These are phyloP conservation scores for Penicillium concentricum DNA, from an alignment of 2,329 filamentous ascomycete species.

Conservation along the genomic window DNA sequence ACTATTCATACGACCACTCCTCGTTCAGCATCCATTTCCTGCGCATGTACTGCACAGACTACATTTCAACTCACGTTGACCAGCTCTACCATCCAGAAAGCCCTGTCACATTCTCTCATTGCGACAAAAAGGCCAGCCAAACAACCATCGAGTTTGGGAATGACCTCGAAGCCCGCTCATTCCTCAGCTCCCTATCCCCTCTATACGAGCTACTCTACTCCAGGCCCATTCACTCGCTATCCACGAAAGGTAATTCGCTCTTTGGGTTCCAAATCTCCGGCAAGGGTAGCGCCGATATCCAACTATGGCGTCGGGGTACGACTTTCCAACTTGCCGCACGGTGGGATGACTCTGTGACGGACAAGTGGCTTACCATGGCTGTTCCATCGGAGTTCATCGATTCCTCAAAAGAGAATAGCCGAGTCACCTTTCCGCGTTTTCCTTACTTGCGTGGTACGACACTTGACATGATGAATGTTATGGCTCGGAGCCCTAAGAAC, in stretches of 20 bases:
- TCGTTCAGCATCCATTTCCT: constrained; percentile 27
- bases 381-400: constrained; percentile 16
- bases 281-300: constrained; percentile 29
- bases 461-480: constrained; percentile 31
- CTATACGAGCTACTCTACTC: constrained; percentile 30
- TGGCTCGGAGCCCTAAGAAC: constrained; percentile 25
- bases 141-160: constrained; percentile 23
- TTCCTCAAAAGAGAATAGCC: constrained; percentile 21
- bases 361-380: constrained; percentile 32
- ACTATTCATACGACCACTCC: constrained; percentile 28
- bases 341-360: constrained; percentile 27
- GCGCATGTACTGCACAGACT: constrained; percentile 27
- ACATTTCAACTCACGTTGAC: constrained; percentile 33
- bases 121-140: constrained; percentile 24
- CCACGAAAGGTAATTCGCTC: constrained; percentile 24
- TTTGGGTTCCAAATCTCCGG: constrained; percentile 24
- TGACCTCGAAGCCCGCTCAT: constrained; percentile 18
- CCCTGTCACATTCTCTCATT: constrained; percentile 30
- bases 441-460: constrained; percentile 25
- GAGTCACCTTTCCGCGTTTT: constrained; percentile 19
- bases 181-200: constrained; percentile 30
- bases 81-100: constrained; percentile 26
- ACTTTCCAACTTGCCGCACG: constrained; percentile 26
- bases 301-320: constrained; percentile 31
- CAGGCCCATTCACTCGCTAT: constrained; percentile 25